Evolutionary conservation across 768 basidiomycete species (phyloP), one percentile per base, ranked within the genome.

Genomic region (Suillus fuscotomentosus): DNA sequence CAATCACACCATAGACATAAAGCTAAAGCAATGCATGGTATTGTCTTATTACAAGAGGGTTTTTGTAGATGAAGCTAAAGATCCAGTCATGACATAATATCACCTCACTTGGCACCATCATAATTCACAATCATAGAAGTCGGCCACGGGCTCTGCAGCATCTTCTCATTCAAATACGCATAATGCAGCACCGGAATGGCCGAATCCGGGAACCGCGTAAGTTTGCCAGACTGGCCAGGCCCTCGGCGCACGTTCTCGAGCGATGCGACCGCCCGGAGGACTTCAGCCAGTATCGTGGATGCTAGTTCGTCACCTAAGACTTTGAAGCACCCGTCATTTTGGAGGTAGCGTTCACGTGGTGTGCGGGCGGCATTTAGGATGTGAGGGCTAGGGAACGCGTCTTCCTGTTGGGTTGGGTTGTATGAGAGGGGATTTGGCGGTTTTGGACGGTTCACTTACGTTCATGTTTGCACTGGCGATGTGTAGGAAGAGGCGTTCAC

Each of bases 131-230:
- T 76, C 82, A 93, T 77, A 2, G 86, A 85, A 8, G 82, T 84
- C 0, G 91, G 88, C 90, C 90, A 92, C 20, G 89, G 85, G 5
- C 79, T 79, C 13, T 83, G 77, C n/a, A 77, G 61, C 69, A 86
- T 82, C 1, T 79, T 73, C 1, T 72, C 69, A 63, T 85, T 82
- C 65, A 93, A 76, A 72, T 91, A 92, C 61, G 81, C 79, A 68
- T 82, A 82, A 11, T 77, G 77, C 27, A 86, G 73, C 55, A 85
- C 81, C 5, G 81, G 85, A 51, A 82, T 77, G 45, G 79, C 76
- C 3, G 69, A 66, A 61, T 86, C 81, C 59, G 78, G 71, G 80
- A 86, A 90, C 61, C 89, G 80, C 63, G 83, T 82, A 39, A 94
- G 83, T 14, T 63, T 67, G 0, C 92, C 92, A 6, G 89, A 91